Percentiles rank a stretch among this genome's conserved stretches.
Conservation (phyloP, 805 yeast genomes). For the Sugiyamaella chiloensis region DNA sequence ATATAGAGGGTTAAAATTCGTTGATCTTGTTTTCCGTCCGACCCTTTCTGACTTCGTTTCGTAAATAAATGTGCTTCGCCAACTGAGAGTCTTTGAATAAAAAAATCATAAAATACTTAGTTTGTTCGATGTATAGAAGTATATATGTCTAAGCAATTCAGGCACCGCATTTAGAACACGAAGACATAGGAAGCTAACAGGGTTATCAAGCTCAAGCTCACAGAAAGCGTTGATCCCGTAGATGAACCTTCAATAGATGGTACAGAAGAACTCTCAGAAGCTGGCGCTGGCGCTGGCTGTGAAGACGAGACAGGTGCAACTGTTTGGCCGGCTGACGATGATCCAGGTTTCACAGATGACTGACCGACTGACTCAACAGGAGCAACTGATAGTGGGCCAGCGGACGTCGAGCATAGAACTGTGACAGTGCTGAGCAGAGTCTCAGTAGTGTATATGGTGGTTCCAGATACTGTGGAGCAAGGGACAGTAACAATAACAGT, state of each 20-base stretch:
- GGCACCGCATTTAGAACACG: neutral
- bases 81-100: too few species aligned
- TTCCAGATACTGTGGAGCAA: conserved; percentile 6
- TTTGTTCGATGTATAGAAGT: too few species aligned
- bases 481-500: conserved; percentile 10
- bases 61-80: too few species aligned
- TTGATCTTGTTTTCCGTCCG: too few species aligned
- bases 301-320: neutral
- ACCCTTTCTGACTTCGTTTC: too few species aligned
- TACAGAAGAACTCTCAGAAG: neutral
- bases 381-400: neutral
- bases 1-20: too few species aligned
- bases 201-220: neutral
- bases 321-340: neutral
- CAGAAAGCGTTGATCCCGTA: neutral
- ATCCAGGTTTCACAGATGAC: neutral
- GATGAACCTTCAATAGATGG: neutral
- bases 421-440: conserved; percentile 9
- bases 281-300: neutral
- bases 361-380: neutral
- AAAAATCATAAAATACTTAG: too few species aligned
- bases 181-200: neutral
- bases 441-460: conserved; percentile 1
- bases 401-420: neutral
- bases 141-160: too few species aligned